Base-by-base conservation (phyloP, 768 basidiomycete genomes). In the Crucibulum laeve region DNA sequence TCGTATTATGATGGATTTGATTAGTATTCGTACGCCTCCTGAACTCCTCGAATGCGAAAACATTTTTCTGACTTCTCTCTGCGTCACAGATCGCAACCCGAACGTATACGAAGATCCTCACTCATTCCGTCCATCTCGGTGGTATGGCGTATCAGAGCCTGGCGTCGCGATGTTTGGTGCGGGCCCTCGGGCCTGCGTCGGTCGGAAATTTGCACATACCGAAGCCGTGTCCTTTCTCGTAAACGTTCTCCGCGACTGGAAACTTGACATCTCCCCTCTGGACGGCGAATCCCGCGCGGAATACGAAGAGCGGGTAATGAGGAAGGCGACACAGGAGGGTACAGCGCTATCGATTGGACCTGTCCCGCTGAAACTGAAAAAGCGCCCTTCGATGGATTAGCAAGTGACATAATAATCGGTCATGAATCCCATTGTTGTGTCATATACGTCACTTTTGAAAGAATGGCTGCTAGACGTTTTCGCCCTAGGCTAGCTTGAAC, bases 351-450 rank as follows among this genome's bases (percentile, higher is more conserved):
- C 14, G 6, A 19, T 26, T 40, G 23, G 39, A 10, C 24, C 39
- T 7, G 39, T 37, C 8, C 8, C 8, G 8, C 24, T 40, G 6
- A 40, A 48, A 38, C 6, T 40, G n/a, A 61, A 64, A 1, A 64
- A 44, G 23, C 35, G 18, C n/a, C n/a, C n/a, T n/a, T n/a, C n/a
- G n/a, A n/a, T n/a, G n/a, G n/a, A n/a, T n/a, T n/a, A n/a, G n/a
- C n/a, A n/a, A n/a, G n/a, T n/a, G n/a, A n/a, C n/a, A n/a, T n/a
- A n/a, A n/a, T n/a, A n/a, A n/a, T n/a, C n/a, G n/a, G n/a, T n/a
- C n/a, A n/a, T n/a, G n/a, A n/a, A n/a, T n/a, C n/a, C n/a, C n/a
- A n/a, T n/a, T n/a, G n/a, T n/a, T n/a, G n/a, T n/a, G n/a, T n/a
- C n/a, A n/a, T n/a, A n/a, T n/a, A n/a, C n/a, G n/a, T n/a, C n/a